Evolutionary conservation across 139 green algal species (phyloP).

Genomic region (Chlorella sp.): DNA sequence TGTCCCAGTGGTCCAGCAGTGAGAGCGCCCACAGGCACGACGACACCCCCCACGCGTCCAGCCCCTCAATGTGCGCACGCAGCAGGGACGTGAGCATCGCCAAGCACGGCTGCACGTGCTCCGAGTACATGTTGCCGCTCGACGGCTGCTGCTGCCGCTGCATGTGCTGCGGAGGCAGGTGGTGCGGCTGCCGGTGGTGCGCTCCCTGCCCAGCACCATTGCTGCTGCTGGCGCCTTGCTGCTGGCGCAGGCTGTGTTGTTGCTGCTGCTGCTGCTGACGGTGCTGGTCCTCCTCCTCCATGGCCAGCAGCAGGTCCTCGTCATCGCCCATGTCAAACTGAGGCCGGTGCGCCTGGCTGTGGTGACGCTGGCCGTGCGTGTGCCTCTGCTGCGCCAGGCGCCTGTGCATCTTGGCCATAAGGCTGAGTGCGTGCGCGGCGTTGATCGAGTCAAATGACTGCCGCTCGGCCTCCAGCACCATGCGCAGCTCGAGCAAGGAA

Average conservation of each 20-base stretch:
- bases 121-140: too few relatives aligned
- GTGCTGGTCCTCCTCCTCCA: background rate
- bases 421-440: conserved; percentile 1
- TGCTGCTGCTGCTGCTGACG: too few relatives aligned
- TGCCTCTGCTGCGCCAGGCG: background rate
- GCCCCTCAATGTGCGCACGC: background rate
- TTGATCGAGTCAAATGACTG: conserved; percentile 11
- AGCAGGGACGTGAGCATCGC: background rate
- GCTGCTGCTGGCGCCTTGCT: too few relatives aligned
- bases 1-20: conserved; percentile 7
- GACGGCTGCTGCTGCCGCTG: too few relatives aligned
- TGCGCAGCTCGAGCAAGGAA: background rate
- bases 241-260: too few relatives aligned
- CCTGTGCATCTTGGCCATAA: conserved; percentile 9
- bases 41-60: conserved; percentile 8
- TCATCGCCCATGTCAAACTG: too few relatives aligned
- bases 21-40: conserved; percentile 13
- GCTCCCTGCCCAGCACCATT: too few relatives aligned
- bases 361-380: background rate
- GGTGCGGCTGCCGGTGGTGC: too few relatives aligned
- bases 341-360: too few relatives aligned
- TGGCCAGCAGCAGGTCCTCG: too few relatives aligned
- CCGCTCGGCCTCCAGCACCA: conserved; percentile 3
- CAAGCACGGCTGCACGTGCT: background rate
- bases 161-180: too few relatives aligned